Percentiles rank a stretch among this genome's conserved stretches.
phyloP scores from a whole-genome alignment of 2,329 filamentous ascomycete genomes.

The Hymenoscyphus albidus region DNA sequence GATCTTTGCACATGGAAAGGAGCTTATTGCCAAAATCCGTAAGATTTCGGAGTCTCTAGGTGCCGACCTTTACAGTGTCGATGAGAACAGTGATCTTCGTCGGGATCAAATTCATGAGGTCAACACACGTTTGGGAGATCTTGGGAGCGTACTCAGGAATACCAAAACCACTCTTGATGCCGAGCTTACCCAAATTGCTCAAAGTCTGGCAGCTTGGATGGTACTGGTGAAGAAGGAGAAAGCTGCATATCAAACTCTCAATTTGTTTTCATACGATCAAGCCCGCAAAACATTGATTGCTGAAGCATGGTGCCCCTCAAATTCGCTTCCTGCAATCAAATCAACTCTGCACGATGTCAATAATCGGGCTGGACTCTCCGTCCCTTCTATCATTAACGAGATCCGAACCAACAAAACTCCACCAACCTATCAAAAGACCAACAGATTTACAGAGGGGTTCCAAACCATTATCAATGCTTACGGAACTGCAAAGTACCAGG shows the following conservation, averaged over 20 bases:
- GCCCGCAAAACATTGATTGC: constrained; percentile 94
- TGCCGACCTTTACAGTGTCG: constrained; percentile 92
- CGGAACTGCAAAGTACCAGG: constrained; percentile 93
- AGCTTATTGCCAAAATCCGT: constrained; percentile 96
- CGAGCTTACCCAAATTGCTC: constrained; percentile 89
- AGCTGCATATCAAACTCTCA: constrained; percentile 91
- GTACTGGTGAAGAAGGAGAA: constrained; percentile 98
- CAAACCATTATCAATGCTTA: constrained; percentile 99
- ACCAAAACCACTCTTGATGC: constrained; percentile 92
- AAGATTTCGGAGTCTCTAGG: constrained; percentile 98
- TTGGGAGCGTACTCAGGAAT: constrained; percentile 88
- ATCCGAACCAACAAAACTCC: constrained; percentile 96
- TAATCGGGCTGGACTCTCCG: constrained; percentile 90
- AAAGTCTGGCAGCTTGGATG: constrained; percentile 94
- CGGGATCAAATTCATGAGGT: constrained; percentile 97
- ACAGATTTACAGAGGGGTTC: constrained; percentile 97
- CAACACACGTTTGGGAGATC: constrained; percentile 85
- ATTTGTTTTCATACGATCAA: constrained; percentile 94
- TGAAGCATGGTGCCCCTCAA: constrained; percentile 95
- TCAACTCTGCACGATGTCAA: constrained; percentile 95
- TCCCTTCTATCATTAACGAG: constrained; percentile 97
- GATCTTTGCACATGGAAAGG: constrained; percentile 97
- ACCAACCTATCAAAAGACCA: constrained; percentile 95
- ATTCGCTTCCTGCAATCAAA: constrained; percentile 83
- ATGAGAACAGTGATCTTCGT: constrained; percentile 93